A percentile compares a stretch with the other conserved stretches of the same genome.
phyloP scores from a whole-genome alignment of 345 rosid species.

The Eucalyptus lansdowneana region DNA sequence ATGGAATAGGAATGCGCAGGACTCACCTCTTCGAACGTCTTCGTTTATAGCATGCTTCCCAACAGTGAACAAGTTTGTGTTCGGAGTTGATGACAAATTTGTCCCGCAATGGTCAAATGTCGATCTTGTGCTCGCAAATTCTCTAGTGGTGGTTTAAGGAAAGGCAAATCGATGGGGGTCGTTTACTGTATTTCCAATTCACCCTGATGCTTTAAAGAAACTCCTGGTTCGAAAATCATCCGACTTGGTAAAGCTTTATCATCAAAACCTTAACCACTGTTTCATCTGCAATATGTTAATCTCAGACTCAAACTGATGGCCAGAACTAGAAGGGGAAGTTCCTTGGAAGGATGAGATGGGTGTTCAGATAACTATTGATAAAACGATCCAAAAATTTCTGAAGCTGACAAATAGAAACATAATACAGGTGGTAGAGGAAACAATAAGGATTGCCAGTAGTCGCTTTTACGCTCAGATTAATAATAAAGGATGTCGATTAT shows the following conservation, averaged over 20 bases:
- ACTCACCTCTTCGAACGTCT: constrained; percentile 14
- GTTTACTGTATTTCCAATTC: neutral
- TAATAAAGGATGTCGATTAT: neutral
- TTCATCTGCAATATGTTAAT: neutral
- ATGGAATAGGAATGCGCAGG: constrained; percentile 19
- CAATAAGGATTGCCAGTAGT: neutral
- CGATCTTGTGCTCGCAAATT: neutral
- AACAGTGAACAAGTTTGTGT: constrained; percentile 2
- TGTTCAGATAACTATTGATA: too few species aligned
- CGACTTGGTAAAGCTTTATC: neutral
- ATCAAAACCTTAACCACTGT: neutral
- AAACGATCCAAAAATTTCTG: too few species aligned
- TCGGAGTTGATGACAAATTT: constrained; percentile 2
- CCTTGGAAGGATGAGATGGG: too few species aligned
- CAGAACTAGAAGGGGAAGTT: too few species aligned
- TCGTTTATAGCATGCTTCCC: constrained; percentile 25
- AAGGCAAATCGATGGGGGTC: neutral
- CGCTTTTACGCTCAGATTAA: neutral
- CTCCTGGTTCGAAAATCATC: neutral
- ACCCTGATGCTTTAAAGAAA: neutral
- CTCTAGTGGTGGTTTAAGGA: too few species aligned
- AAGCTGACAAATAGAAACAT: too few species aligned
- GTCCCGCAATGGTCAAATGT: constrained; percentile 11
- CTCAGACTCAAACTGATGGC: too few species aligned
- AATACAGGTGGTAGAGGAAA: neutral